A percentile compares a stretch with the other conserved stretches of the same genome.
Evolutionary conservation across 192 early-diverging fungal species (phyloP).

Genomic region (Coemansia sp.): DNA sequence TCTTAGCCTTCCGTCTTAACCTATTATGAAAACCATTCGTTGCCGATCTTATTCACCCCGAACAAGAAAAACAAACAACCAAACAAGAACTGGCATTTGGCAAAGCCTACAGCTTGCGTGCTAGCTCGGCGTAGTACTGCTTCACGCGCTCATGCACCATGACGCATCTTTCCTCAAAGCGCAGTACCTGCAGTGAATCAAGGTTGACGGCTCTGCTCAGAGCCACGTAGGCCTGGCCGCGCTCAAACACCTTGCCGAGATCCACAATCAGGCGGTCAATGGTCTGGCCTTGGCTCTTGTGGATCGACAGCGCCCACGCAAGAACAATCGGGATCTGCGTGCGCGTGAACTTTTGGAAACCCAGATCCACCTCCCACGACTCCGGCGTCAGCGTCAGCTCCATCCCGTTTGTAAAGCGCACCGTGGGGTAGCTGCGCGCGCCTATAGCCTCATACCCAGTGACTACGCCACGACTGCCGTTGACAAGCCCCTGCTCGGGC

Average conservation of each 20-base stretch:
- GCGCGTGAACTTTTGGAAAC: constrained; percentile 33
- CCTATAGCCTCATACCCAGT: constrained; percentile 36
- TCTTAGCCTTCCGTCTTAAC: not conserved
- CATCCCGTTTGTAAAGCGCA: constrained; percentile 45
- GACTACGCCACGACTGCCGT: constrained; percentile 75
- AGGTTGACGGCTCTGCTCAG: constrained; percentile 72
- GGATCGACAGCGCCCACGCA: constrained; percentile 85
- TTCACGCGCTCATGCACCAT: constrained; percentile 72
- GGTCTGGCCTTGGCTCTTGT: constrained; percentile 88
- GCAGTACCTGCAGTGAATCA: constrained; percentile 69
- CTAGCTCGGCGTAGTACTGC: constrained; percentile 61
- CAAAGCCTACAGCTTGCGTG: constrained; percentile 18
- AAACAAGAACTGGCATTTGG: too few relatives aligned
- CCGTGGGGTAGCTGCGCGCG: constrained; percentile 43
- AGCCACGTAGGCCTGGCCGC: constrained; percentile 85
- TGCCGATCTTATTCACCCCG: not conserved
- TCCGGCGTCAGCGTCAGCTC: constrained; percentile 59
- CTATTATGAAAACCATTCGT: too few relatives aligned
- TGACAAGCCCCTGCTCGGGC: constrained; percentile 64
- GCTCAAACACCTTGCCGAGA: constrained; percentile 74
- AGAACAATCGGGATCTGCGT: constrained; percentile 72
- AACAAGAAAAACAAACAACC: too few relatives aligned
- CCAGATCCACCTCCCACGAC: constrained; percentile 57
- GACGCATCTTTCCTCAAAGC: constrained; percentile 64
- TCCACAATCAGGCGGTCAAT: constrained; percentile 74